Evolutionary conservation across 1,284 basidiomycete species (phyloP), one percentile per base, ranked within the genome.

Genomic region (Athelia psychrophila): DNA sequence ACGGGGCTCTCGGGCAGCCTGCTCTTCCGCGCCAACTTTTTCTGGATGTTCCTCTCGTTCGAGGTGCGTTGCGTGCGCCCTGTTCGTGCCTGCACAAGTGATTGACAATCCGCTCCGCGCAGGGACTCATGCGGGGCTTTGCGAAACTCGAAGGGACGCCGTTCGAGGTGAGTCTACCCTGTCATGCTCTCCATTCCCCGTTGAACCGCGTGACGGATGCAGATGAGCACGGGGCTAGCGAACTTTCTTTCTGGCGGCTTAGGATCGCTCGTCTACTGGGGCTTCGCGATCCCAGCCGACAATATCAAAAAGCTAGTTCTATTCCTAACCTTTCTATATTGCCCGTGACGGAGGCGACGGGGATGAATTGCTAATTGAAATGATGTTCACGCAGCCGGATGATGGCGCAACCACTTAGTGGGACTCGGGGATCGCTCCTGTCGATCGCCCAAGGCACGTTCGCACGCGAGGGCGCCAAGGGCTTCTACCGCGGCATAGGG

Each of bases 221-320:
- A 88, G 78, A 78, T 88, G 61, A 80, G 75, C 56, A 81, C 80
- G 18, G 83, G 81, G 3, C 67, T 77, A 10, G 79, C 86, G 4
- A 89, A 85, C 56, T 89, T 91, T 64, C 64, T 89, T 16, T 79
- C 86, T 2, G 88, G 88, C 20, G 86, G 86, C 4, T 68, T 86
- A 30, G 80, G 70, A 22, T 78, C 83, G 9, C 82, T 86, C 59
- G 74, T 71, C 12, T 87, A 78, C 65, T 87, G 84, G 84, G 69
- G 78, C 18, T 81, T 84, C 69, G 86, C 81, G 18, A 88, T 90
- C 47, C 86, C 88, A 1, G 81, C 84, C 24, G 90, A 93, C 66
- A 88, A 87, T 60, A 72, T 90, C 54, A 92, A 92, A 69, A 89
- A 88, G 86, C 87, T 60, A 57, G 72, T 63, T 50, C 49, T 25